Base-by-base conservation (phyloP, 2,329 filamentous ascomycete species). In the Ceratocystis albifundus region DNA sequence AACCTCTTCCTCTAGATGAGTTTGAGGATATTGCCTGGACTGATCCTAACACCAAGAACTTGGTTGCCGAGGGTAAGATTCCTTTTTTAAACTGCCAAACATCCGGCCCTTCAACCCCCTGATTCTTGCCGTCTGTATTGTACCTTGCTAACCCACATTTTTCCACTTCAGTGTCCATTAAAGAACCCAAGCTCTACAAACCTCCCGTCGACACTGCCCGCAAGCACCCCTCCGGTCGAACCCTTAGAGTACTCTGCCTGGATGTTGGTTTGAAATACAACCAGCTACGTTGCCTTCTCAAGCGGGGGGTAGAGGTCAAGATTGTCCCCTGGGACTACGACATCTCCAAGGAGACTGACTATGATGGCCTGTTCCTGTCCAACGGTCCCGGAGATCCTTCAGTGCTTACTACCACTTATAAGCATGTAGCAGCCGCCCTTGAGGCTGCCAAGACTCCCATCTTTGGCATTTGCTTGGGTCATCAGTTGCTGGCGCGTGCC, bases 221-320 rank as follows among this genome's bases (percentile, higher is more conserved):
- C 72, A 88, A 89, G 77, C 91, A 96, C 77, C 88, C 92, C 50
- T 95, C 90, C 66, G 94, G 93, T 69, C 88, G 92, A 71, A 82
- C 87, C 62, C 82, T 97, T 68, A 89, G 92, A 74, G 87, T 99
- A 69, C 81, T 97, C 63, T 96, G 91, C 75, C 84, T 99, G 71
- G 94, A 99, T 78, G 93, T 99, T 71, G 94, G 94, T 75, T 87
- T 97, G 81, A 99, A 99, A 79, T 96, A 90, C 79, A 99, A 97
- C 79, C 94, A 99, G 79, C 82, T 99, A 72, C 85, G 94, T 71
- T 99, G 94, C 79, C 86, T 99, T 72, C 81, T 99, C 68, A 87
- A 86, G 72, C 86, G 94, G 71, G 94, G 94, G 66, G 88, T 97
- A 66, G 94, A 99, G 75, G 92, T 97, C 62, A 79, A 96, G 70